These are phyloP conservation scores for Yarrowia sp. DNA, from an alignment of 805 yeast species.

Conservation along the genomic window DNA sequence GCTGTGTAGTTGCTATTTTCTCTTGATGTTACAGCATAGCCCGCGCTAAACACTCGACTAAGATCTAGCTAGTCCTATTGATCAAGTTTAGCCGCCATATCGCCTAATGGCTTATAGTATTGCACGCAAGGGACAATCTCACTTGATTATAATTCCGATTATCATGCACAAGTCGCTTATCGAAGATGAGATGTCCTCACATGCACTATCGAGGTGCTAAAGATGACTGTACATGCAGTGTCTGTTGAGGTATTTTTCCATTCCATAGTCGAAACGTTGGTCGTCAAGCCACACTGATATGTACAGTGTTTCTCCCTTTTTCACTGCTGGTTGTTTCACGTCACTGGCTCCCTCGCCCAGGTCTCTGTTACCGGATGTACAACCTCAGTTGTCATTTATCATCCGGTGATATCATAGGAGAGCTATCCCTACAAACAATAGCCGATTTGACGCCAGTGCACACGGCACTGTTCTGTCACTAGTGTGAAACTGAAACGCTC, in stretches of 20 bases:
- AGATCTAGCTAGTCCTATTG: no score
- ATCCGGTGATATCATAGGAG: neutral
- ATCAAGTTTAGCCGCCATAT: neutral
- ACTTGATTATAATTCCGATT: neutral
- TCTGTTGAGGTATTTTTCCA: neutral
- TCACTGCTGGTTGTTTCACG: neutral
- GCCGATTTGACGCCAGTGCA: neutral
- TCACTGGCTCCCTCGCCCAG: neutral
- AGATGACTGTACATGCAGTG: neutral
- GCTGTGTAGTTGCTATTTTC: no score
- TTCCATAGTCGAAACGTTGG: no score
- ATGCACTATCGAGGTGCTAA: neutral
- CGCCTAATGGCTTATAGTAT: neutral
- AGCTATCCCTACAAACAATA: neutral
- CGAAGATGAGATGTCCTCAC: neutral
- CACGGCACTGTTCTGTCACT: neutral
- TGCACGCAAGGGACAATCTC: neutral
- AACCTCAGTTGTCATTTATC: neutral
- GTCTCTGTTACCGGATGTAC: neutral
- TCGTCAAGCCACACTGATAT: neutral
- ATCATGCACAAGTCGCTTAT: neutral
- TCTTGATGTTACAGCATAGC: no score
- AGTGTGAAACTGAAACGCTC: conserved; percentile 4
- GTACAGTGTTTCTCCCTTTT: neutral
- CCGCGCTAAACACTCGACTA: no score